Percentiles rank a stretch among this genome's conserved stretches.
Evolutionary conservation across 2,329 filamentous ascomycete species (phyloP).

Genomic region (Phaeosphaeriaceae sp.): DNA sequence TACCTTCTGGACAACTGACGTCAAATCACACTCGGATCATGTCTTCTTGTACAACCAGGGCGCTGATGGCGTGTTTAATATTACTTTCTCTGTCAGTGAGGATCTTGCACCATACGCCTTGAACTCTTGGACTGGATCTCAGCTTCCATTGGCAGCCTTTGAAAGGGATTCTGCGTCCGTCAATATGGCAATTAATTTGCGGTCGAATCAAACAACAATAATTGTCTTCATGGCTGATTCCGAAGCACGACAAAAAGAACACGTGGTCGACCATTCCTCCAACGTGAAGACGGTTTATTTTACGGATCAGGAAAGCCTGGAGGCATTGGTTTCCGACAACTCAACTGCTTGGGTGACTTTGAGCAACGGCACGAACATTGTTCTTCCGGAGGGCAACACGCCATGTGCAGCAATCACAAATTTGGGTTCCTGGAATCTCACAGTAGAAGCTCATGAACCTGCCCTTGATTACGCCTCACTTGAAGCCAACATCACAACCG

Average conservation of each 20-base stretch:
- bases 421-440: not conserved
- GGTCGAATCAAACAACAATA: no score
- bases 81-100: not conserved
- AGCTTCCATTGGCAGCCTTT: not conserved
- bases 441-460: not conserved
- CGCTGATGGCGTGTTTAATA: not conserved
- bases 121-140: not conserved
- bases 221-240: no score
- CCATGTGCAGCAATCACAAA: not conserved
- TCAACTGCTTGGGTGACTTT: not conserved
- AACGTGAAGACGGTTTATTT: not conserved
- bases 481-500: not conserved
- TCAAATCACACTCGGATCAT: not conserved
- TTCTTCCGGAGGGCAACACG: not conserved
- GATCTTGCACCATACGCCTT: not conserved
- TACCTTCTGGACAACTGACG: not conserved
- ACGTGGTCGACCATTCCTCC: no score
- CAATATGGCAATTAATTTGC: no score
- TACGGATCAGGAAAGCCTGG: not conserved
- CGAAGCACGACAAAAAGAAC: no score
- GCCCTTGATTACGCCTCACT: not conserved
- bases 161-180: not conserved
- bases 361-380: not conserved
- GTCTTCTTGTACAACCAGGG: not conserved
- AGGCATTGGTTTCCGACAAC: not conserved